These are phyloP conservation scores for Colletotrichum horii DNA, from an alignment of 2,329 filamentous ascomycete species.

Conservation along the genomic window DNA sequence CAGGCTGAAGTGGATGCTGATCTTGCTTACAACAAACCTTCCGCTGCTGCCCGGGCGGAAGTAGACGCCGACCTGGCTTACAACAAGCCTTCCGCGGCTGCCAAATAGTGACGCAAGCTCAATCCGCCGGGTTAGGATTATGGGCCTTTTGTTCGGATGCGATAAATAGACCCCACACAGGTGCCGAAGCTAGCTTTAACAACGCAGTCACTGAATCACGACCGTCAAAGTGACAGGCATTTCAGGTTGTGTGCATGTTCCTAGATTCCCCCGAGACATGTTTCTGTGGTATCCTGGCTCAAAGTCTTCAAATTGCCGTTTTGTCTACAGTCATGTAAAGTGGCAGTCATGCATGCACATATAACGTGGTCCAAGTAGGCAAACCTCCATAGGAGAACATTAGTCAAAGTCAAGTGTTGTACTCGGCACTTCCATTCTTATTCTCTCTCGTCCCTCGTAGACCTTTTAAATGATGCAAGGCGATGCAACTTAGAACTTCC, in stretches of 20 bases:
- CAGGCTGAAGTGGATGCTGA: not conserved
- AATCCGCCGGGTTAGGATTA: not conserved
- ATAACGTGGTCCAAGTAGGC: not conserved
- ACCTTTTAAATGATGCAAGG: fast-evolving
- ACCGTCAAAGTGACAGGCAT: not conserved
- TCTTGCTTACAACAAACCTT: not conserved
- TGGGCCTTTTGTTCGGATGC: fast-evolving
- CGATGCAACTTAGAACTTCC: not conserved
- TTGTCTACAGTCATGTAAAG: not conserved
- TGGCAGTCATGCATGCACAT: not conserved
- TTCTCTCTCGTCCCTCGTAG: not conserved
- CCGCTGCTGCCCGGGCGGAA: too few relatives aligned
- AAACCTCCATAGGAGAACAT: not conserved
- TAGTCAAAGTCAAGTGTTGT: not conserved
- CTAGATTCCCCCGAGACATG: not conserved
- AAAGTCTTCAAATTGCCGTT: not conserved
- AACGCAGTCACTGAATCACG: not conserved
- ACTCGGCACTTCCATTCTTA: not conserved
- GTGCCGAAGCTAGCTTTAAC: not conserved
- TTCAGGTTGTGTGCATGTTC: not conserved
- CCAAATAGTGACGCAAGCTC: not conserved
- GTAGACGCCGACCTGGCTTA: not conserved
- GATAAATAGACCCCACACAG: not conserved
- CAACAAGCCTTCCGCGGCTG: not conserved
- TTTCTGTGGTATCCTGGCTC: not conserved